Percentiles rank a stretch among this genome's conserved stretches.
Evolutionary conservation across 352 stramenopile species (phyloP).

Genomic region (Peronosclerospora sorghi): DNA sequence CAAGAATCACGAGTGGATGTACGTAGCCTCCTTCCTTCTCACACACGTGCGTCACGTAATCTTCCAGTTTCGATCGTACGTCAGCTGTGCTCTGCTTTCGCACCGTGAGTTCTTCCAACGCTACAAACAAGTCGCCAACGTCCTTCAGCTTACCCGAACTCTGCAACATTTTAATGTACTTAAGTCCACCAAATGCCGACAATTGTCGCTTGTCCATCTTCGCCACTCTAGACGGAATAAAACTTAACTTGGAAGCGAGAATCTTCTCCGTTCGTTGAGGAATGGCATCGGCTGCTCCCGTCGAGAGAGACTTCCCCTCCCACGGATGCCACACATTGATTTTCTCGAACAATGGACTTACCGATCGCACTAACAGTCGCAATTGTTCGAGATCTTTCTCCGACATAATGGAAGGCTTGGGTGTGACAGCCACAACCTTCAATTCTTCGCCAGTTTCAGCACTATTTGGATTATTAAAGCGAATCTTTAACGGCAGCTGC

Average conservation of each 20-base stretch:
- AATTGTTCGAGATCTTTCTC: conserved; percentile 13
- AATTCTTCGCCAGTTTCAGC: neutral
- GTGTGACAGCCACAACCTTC: neutral
- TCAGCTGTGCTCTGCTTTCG: conserved; percentile 27
- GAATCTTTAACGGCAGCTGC: conserved; percentile 5
- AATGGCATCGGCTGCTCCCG: conserved; percentile 21
- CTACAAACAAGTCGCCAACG: conserved; percentile 39
- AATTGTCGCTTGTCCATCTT: neutral
- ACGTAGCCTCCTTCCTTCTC: conserved; percentile 4
- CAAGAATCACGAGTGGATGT: conserved; percentile 50
- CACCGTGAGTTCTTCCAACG: conserved; percentile 44
- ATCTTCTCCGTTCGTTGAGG: conserved; percentile 28
- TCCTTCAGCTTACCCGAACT: conserved; percentile 17
- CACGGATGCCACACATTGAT: conserved; percentile 33
- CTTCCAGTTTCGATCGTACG: conserved; percentile 17
- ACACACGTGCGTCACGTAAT: conserved; percentile 24
- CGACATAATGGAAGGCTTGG: conserved; percentile 3
- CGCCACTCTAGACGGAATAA: conserved; percentile 5
- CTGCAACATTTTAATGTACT: conserved; percentile 29
- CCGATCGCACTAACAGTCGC: conserved; percentile 7
- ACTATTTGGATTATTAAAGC: conserved; percentile 10
- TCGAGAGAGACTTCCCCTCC: conserved; percentile 29
- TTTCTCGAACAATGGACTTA: conserved; percentile 22
- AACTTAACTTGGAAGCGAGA: conserved; percentile 33
- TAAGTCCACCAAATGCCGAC: conserved; percentile 40